These are phyloP conservation scores for Trichosporon sp. DNA, from an alignment of 1,284 basidiomycete species.

Conservation along the genomic window DNA sequence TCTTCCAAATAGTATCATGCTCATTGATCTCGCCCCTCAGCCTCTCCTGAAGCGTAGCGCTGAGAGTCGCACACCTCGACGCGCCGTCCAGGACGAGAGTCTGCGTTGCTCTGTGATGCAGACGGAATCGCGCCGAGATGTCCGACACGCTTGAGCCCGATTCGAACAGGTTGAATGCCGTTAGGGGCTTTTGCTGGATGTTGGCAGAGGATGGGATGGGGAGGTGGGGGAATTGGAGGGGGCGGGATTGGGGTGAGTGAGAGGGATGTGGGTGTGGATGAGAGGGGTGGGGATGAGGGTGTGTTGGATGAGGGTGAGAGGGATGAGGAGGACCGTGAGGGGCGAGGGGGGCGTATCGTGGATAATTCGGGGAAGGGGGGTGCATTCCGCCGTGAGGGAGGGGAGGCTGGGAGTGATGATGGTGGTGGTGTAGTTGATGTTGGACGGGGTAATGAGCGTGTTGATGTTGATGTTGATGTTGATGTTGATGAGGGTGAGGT, in stretches of 20 bases:
- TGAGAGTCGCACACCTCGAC: neutral
- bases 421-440: too few relatives aligned
- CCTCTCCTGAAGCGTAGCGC: neutral
- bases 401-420: too few relatives aligned
- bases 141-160: neutral
- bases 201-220: neutral
- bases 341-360: too few relatives aligned
- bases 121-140: neutral
- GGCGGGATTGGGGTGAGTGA: neutral
- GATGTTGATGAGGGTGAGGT: too few relatives aligned
- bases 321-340: too few relatives aligned
- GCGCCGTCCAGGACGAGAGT: neutral
- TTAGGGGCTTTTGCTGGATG: neutral
- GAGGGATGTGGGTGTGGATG: too few relatives aligned
- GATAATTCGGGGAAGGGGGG: too few relatives aligned
- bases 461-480: too few relatives aligned
- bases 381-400: too few relatives aligned
- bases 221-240: neutral
- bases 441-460: too few relatives aligned
- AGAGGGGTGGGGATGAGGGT: too few relatives aligned
- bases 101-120: neutral
- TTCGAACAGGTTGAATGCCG: neutral
- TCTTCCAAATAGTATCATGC: neutral
- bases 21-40: neutral
- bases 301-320: neutral